Evolutionary conservation across 495 filamentous ascomycete genomes (phyloP), one percentile per base, ranked within the genome.

Genomic region (Hypoxylon subgilvum): DNA sequence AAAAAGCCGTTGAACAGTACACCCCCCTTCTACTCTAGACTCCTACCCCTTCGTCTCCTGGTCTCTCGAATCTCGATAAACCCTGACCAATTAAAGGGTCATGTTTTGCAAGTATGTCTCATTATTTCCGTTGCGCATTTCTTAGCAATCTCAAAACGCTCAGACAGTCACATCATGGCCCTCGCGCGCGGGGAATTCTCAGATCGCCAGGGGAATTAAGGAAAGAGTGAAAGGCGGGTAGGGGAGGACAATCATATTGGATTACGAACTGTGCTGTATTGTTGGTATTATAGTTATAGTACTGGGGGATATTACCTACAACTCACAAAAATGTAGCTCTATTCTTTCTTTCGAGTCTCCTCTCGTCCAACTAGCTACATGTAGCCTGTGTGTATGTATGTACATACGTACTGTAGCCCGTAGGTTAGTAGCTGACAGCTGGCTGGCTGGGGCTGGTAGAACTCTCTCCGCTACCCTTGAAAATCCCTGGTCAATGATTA

Each of bases 401-500:
- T 35, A 35, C 6, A 13, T 35, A 35, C 6, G 5, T 35, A 35
- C 27, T 30, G 27, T 30, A 30, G 27, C 10, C 10, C 5, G 5
- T 5, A 30, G 5, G 27, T 10, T 30, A 30, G 27, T n/a, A n/a
- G n/a, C n/a, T 34, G 9, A 27, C 49, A 39, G 46, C 32, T 48
- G 40, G 43, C 40, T 52, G 13, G 43, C 45, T 61, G 19, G 23
- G 31, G 18, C 28, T 30, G 39, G 22, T 45, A 46, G 32, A 54
- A 39, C 44, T 25, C 40, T 58, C 40, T 58, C 38, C 48, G 48
- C 50, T 61, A 65, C 60, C 62, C 57, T 69, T 52, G 44, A 62
- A 56, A 64, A 58, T 60, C 58, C 66, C 54, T 69, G 66, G 51
- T 62, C 59, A 64, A 64, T 69, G 63, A 69, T 66, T 67, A 69